Percentiles rank a stretch among this genome's conserved stretches.
phyloP scores from a whole-genome alignment of 2,329 filamentous ascomycete species.

The Fusarium duplospermum region DNA sequence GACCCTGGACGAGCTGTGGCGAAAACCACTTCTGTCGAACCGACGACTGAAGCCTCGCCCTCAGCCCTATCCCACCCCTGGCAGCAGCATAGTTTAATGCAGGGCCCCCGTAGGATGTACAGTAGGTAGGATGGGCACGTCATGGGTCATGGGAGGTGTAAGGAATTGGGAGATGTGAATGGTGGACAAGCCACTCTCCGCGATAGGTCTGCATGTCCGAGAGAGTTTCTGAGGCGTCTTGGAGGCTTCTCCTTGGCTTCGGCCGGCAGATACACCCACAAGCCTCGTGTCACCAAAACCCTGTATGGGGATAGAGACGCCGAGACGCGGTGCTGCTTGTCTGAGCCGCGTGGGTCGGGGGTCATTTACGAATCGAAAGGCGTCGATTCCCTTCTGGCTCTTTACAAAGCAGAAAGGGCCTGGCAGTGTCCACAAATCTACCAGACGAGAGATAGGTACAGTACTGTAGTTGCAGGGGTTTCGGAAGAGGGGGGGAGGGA shows the following conservation, averaged over 20 bases:
- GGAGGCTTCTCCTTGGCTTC: constrained; percentile 26
- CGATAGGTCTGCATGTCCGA: constrained; percentile 27
- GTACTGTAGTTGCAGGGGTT: constrained; percentile 20
- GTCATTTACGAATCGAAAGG: constrained; percentile 24
- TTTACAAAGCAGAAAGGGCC: constrained; percentile 5
- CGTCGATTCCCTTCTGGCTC: constrained; percentile 11
- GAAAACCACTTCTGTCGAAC: constrained; percentile 36
- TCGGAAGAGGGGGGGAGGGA: constrained; percentile 12
- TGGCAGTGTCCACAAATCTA: constrained; percentile 12
- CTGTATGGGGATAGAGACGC: constrained; percentile 10
- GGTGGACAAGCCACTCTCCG: neutral
- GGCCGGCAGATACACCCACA: neutral
- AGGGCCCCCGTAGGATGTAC: constrained; percentile 16
- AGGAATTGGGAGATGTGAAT: neutral
- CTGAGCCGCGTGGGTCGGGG: constrained; percentile 32
- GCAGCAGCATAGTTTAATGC: constrained; percentile 25
- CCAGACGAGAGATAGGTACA: neutral
- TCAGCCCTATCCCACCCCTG: constrained; percentile 45
- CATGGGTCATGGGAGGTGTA: constrained; percentile 26
- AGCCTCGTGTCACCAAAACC: neutral
- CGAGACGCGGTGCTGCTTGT: constrained; percentile 17
- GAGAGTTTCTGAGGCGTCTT: constrained; percentile 31
- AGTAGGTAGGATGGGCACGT: constrained; percentile 32
- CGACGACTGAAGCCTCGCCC: constrained; percentile 37
- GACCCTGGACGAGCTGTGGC: constrained; percentile 45